Evolutionary conservation across 306 rosid species (phyloP).

Genomic region (Canavalia ensiformis): DNA sequence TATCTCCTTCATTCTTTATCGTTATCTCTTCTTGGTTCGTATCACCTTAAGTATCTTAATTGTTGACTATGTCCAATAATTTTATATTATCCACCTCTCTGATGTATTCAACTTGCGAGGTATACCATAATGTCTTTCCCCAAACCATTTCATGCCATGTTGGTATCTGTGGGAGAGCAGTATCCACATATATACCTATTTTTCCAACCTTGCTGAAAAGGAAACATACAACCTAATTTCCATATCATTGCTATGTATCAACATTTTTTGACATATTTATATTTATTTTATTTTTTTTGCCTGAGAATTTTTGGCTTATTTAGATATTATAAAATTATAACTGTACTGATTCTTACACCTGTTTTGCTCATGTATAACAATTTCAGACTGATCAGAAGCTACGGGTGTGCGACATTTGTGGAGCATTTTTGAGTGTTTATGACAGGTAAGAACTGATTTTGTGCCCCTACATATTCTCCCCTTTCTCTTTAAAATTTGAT

Average conservation of each 20-base stretch:
- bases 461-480: constrained; percentile 31
- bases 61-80: not conserved
- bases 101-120: not conserved
- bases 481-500: constrained; percentile 50
- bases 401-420: constrained; percentile 98
- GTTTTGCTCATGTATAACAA: constrained; percentile 42
- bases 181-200: not conserved
- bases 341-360: constrained; percentile 37
- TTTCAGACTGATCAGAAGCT: constrained; percentile 99
- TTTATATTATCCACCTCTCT: constrained; percentile 10
- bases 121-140: not conserved
- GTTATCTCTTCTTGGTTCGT: no score
- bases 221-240: not conserved
- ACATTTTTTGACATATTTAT: not conserved
- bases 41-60: not conserved
- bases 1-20: no score
- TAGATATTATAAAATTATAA: not conserved
- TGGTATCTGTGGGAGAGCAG: not conserved
- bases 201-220: constrained; percentile 19
- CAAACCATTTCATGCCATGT: not conserved
- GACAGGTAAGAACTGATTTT: constrained; percentile 77
- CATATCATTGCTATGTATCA: not conserved
- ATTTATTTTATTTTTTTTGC: not conserved
- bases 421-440: constrained; percentile 98
- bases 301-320: not conserved